A percentile compares a stretch with the other conserved stretches of the same genome.
Evolutionary conservation across 2,329 filamentous ascomycete genomes (phyloP).

Genomic region (Aureobasidium leucospermi): DNA sequence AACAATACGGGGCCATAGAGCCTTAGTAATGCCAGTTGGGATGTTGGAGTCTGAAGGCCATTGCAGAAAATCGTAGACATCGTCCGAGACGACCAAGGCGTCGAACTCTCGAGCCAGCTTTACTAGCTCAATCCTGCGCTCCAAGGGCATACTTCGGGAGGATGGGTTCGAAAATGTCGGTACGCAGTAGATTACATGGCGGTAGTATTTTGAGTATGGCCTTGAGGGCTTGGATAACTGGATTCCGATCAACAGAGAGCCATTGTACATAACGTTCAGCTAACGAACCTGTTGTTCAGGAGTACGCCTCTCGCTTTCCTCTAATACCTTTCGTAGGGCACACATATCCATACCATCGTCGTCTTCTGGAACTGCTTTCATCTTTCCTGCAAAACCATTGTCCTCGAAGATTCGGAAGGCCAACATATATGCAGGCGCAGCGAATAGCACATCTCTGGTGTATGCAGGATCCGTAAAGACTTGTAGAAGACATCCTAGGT

Average conservation of each 20-base stretch:
- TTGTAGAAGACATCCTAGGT: constrained; percentile 66
- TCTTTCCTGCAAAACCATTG: constrained; percentile 57
- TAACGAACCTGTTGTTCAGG: constrained; percentile 13
- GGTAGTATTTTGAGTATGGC: constrained; percentile 68
- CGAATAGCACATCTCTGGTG: constrained; percentile 71
- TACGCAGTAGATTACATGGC: constrained; percentile 80
- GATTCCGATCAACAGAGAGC: neutral
- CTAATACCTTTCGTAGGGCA: constrained; percentile 47
- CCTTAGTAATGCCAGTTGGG: constrained; percentile 28
- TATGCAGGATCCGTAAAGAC: constrained; percentile 72
- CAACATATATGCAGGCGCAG: constrained; percentile 78
- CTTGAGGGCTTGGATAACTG: constrained; percentile 51
- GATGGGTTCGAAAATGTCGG: constrained; percentile 87
- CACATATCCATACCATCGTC: constrained; percentile 67
- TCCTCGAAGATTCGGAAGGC: constrained; percentile 81
- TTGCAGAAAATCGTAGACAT: constrained; percentile 89
- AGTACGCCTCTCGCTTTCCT: constrained; percentile 40
- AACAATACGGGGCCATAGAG: constrained; percentile 61
- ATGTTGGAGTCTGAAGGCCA: constrained; percentile 50
- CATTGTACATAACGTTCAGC: neutral
- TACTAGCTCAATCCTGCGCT: constrained; percentile 61
- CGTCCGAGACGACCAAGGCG: constrained; percentile 77
- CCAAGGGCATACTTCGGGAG: constrained; percentile 69
- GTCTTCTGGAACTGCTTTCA: constrained; percentile 69
- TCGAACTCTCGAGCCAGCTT: constrained; percentile 70